Evolutionary conservation across 257 asterid genomes (phyloP).

Genomic region (Henckelia pumila): DNA sequence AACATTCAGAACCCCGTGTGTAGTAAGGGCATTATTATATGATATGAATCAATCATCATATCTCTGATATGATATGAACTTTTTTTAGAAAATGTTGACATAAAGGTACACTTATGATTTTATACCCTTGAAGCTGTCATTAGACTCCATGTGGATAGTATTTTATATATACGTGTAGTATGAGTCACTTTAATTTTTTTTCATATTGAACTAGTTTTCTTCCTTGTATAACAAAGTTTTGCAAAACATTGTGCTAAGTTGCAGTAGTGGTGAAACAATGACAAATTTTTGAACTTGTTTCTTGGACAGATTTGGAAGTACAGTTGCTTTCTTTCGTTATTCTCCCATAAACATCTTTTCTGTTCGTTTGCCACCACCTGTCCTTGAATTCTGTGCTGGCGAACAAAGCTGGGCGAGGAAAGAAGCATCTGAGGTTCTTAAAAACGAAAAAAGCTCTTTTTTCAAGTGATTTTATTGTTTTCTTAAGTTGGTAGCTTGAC

Average conservation of each 20-base stretch:
- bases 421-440: constrained; percentile 70
- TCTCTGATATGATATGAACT: background rate
- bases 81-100: too few relatives aligned
- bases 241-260: constrained; percentile 1
- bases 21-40: background rate
- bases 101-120: background rate
- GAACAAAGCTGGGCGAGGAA: constrained; percentile 65
- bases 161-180: background rate
- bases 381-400: constrained; percentile 66
- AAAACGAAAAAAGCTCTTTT: constrained; percentile 6
- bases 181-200: background rate
- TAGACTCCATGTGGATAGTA: background rate
- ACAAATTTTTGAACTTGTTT: constrained; percentile 2
- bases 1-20: background rate
- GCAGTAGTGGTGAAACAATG: constrained; percentile 10
- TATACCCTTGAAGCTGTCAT: background rate
- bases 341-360: constrained; percentile 77
- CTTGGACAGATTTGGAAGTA: constrained; percentile 70
- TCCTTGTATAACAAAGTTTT: too few relatives aligned
- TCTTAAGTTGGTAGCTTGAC: constrained; percentile 11
- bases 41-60: background rate
- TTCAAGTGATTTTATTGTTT: constrained; percentile 1
- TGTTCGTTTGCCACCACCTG: constrained; percentile 74
- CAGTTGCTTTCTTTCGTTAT: constrained; percentile 88
- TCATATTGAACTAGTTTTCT: background rate